These are phyloP conservation scores for Pseudogymnoascus sp. DNA, from an alignment of 2,329 filamentous ascomycete species.

Conservation along the genomic window DNA sequence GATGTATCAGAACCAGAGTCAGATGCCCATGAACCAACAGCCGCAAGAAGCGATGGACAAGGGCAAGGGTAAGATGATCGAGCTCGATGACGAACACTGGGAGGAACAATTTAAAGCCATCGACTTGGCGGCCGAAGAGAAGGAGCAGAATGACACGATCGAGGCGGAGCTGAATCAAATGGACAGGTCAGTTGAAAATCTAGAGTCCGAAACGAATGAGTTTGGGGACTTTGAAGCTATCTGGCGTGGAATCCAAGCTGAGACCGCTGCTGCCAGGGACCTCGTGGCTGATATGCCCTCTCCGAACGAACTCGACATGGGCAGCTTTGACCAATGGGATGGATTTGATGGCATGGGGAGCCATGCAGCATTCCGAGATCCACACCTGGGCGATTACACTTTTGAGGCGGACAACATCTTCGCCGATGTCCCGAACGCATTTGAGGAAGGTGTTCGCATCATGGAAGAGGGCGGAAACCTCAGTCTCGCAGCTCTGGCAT, in stretches of 20 bases:
- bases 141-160: conserved; percentile 31
- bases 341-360: conserved; percentile 62
- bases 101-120: conserved; percentile 92
- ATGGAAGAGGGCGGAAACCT: conserved; percentile 91
- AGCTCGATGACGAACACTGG: conserved; percentile 90
- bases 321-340: conserved; percentile 74
- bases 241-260: conserved; percentile 74
- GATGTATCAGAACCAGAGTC: conserved; percentile 34
- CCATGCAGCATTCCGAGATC: conserved; percentile 59
- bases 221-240: conserved; percentile 86
- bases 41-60: conserved; percentile 40
- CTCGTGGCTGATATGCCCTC: conserved; percentile 46
- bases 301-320: conserved; percentile 46
- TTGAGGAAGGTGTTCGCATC: conserved; percentile 86
- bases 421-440: conserved; percentile 70
- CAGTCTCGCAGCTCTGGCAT: conserved; percentile 84
- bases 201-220: conserved; percentile 63
- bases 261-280: conserved; percentile 60
- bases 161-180: conserved; percentile 71
- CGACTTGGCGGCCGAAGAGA: conserved; percentile 50
- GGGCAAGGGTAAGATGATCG: conserved; percentile 87
- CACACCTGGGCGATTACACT: conserved; percentile 78
- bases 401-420: conserved; percentile 95
- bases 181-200: conserved; percentile 64
- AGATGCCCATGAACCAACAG: conserved; percentile 31